phyloP scores from a whole-genome alignment of 2,329 filamentous ascomycete genomes.

The Alternaria incomplexa region DNA sequence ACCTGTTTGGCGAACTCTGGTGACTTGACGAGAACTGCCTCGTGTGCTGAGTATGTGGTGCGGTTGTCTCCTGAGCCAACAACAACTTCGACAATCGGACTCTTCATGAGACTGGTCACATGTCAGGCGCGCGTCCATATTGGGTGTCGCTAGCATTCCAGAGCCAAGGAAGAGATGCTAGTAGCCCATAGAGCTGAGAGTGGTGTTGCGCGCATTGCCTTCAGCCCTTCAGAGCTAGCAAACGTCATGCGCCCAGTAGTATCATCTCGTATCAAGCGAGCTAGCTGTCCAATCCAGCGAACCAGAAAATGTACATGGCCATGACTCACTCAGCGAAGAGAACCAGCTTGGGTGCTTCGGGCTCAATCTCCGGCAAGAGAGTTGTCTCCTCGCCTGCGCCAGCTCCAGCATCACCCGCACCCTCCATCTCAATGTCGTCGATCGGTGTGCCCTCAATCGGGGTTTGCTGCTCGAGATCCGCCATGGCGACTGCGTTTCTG shows the following conservation, averaged over 20 bases:
- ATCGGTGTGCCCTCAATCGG: slow-evolving; percentile 38
- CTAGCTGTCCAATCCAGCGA: not conserved
- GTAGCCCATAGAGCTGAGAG: not conserved
- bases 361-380: slow-evolving; percentile 53
- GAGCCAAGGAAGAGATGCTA: not conserved
- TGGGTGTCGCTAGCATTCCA: not conserved
- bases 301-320: not conserved
- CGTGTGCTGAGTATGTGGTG: slow-evolving; percentile 76
- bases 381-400: slow-evolving; percentile 36
- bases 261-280: not conserved
- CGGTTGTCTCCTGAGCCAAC: slow-evolving; percentile 61
- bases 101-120: slow-evolving; percentile 53
- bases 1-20: slow-evolving; percentile 74
- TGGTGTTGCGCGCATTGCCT: not conserved
- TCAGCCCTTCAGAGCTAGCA: not conserved
- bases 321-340: slow-evolving; percentile 55
- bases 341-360: slow-evolving; percentile 48
- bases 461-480: slow-evolving; percentile 37
- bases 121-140: slow-evolving; percentile 17
- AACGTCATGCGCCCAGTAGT: not conserved
- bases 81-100: slow-evolving; percentile 55
- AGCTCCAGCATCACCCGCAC: slow-evolving; percentile 18
- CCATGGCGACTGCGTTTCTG: slow-evolving; percentile 26
- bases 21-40: slow-evolving; percentile 75
- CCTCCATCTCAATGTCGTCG: slow-evolving; percentile 59